Conservation (phyloP, 2,329 filamentous ascomycete genomes). For the Xylaria multiplex region DNA sequence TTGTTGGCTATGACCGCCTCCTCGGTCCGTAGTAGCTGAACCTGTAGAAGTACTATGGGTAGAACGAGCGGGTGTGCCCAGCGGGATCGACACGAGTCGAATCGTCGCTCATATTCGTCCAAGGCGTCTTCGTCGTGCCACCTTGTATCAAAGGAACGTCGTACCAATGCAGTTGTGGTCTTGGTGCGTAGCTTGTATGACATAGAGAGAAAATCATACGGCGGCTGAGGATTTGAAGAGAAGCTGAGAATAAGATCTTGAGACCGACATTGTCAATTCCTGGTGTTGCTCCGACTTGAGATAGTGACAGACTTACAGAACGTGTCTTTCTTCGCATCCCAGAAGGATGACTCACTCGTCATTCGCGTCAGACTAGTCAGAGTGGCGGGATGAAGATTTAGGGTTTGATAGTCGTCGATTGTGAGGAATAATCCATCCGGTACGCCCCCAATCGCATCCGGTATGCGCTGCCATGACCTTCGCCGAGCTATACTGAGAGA, state of each 20-base stretch:
- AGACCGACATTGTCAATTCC: slow-evolving; percentile 30
- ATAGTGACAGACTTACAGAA: slow-evolving; percentile 39
- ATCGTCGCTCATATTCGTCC: slow-evolving; percentile 58
- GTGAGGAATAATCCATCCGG: slow-evolving; percentile 44
- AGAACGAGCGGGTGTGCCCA: slow-evolving; percentile 59
- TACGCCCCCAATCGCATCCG: slow-evolving; percentile 32
- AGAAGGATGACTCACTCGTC: slow-evolving; percentile 47
- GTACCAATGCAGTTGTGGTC: slow-evolving; percentile 54
- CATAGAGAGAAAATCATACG: slow-evolving; percentile 60
- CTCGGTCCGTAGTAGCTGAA: slow-evolving; percentile 58
- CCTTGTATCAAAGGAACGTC: slow-evolving; percentile 56
- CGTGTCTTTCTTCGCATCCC: slow-evolving; percentile 45
- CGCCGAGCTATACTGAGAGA: slow-evolving; percentile 44
- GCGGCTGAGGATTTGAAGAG: slow-evolving; percentile 56
- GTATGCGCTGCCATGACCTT: slow-evolving; percentile 32
- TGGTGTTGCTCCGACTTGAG: neutral
- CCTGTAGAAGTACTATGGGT: slow-evolving; percentile 58
- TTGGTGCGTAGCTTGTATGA: slow-evolving; percentile 54
- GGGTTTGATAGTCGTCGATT: slow-evolving; percentile 44
- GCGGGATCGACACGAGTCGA: slow-evolving; percentile 56
- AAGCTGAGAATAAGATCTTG: slow-evolving; percentile 57
- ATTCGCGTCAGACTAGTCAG: slow-evolving; percentile 44
- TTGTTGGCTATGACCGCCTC: slow-evolving; percentile 57
- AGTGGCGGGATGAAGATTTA: slow-evolving; percentile 45
- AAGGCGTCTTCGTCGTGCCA: slow-evolving; percentile 56